Evolutionary conservation across 176 grass and related monocot genomes (phyloP).

Genomic region (Stipa capillata): DNA sequence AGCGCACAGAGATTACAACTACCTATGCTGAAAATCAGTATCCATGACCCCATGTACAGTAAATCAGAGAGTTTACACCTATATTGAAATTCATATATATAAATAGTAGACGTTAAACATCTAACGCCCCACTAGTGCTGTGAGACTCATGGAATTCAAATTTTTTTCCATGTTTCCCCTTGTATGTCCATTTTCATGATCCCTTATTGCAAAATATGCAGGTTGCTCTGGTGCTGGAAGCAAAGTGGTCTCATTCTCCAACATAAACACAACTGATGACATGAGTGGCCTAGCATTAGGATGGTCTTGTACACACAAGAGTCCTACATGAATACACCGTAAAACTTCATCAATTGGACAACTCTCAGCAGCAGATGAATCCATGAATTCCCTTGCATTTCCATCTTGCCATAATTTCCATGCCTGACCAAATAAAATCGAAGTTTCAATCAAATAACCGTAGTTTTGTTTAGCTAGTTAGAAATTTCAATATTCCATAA

Average conservation of each 20-base stretch:
- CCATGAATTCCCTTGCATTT: slow-evolving; percentile 25
- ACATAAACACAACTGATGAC: slow-evolving; percentile 36
- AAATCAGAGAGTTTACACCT: neutral
- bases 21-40: neutral
- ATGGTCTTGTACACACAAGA: slow-evolving; percentile 47
- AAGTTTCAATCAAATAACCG: neutral
- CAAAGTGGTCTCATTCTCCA: slow-evolving; percentile 1
- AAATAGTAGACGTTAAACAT: neutral
- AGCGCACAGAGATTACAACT: neutral
- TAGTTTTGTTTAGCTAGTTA: neutral
- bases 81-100: neutral
- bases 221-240: slow-evolving; percentile 16
- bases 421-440: slow-evolving; percentile 26
- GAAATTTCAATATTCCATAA: neutral
- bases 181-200: neutral
- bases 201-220: slow-evolving; percentile 11
- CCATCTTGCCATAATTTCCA: slow-evolving; percentile 44
- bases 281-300: slow-evolving; percentile 45
- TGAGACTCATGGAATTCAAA: neutral
- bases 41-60: neutral
- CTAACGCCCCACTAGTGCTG: neutral
- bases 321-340: slow-evolving; percentile 23
- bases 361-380: neutral
- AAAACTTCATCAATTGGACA: slow-evolving; percentile 12
- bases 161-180: neutral